phyloP scores from a whole-genome alignment of 495 filamentous ascomycete species.

The Xylaria scruposa region DNA sequence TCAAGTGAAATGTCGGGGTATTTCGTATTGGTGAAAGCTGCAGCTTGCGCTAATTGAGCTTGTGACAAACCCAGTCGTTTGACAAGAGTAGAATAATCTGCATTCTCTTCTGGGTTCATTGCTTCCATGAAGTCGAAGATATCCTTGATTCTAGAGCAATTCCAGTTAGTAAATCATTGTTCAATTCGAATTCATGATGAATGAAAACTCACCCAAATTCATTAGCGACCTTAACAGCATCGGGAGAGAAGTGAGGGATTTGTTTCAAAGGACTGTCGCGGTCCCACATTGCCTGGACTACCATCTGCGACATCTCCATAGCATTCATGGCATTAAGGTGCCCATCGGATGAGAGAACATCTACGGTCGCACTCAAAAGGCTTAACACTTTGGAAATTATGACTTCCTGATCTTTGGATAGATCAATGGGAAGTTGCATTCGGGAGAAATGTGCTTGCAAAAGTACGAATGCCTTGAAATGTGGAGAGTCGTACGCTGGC shows the following conservation, averaged over 20 bases:
- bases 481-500: constrained; percentile 85
- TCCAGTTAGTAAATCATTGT: constrained; percentile 46
- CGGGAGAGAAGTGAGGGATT: constrained; percentile 90
- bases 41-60: constrained; percentile 84
- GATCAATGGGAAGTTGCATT: constrained; percentile 93
- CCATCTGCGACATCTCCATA: constrained; percentile 99
- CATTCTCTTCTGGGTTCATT: constrained; percentile 93
- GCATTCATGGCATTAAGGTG: constrained; percentile 96
- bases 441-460: constrained; percentile 97
- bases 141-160: constrained; percentile 71
- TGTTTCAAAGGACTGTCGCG: constrained; percentile 96
- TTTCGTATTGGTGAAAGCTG: constrained; percentile 93
- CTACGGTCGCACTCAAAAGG: constrained; percentile 88
- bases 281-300: constrained; percentile 99
- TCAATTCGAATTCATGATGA: neutral
- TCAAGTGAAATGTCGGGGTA: constrained; percentile 94
- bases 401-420: constrained; percentile 95
- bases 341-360: constrained; percentile 94
- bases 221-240: constrained; percentile 82
- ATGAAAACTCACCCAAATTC: constrained; percentile 69
- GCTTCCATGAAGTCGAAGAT: constrained; percentile 98
- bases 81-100: constrained; percentile 75
- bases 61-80: constrained; percentile 79
- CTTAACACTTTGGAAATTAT: constrained; percentile 86
- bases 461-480: constrained; percentile 97